A percentile compares a stretch with the other conserved stretches of the same genome.
These are phyloP conservation scores for Planoprotostelium fungivorum DNA, from an alignment of 78 protist genomes.

Conservation along the genomic window DNA sequence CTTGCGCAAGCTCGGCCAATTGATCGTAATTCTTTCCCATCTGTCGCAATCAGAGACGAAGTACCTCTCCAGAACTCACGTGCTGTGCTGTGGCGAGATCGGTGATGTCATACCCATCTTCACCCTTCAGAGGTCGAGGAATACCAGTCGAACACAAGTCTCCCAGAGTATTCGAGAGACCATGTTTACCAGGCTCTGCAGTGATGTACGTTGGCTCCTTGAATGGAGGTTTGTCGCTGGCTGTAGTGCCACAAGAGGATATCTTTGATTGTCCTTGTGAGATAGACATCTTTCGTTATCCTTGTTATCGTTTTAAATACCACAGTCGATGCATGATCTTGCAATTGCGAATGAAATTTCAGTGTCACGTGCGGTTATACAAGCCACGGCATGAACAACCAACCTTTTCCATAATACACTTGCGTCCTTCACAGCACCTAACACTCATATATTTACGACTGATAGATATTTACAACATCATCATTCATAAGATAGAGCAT, in stretches of 20 bases:
- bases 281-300: no score
- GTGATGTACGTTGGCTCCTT: neutral
- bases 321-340: no score
- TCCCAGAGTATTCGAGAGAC: neutral
- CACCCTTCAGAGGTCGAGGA: neutral
- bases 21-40: no score
- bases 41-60: neutral
- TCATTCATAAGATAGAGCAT: no score
- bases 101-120: neutral
- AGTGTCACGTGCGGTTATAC: no score
- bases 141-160: neutral
- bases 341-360: no score
- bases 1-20: neutral
- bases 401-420: no score
- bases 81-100: neutral
- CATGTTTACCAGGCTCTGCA: neutral
- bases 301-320: no score
- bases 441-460: no score
- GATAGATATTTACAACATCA: no score
- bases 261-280: neutral
- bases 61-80: neutral
- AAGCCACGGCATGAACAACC: no score
- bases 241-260: neutral
- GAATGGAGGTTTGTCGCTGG: neutral
- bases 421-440: no score